Evolutionary conservation across 352 stramenopile genomes (phyloP).

Genomic region (Phytophthora pistaciae): DNA sequence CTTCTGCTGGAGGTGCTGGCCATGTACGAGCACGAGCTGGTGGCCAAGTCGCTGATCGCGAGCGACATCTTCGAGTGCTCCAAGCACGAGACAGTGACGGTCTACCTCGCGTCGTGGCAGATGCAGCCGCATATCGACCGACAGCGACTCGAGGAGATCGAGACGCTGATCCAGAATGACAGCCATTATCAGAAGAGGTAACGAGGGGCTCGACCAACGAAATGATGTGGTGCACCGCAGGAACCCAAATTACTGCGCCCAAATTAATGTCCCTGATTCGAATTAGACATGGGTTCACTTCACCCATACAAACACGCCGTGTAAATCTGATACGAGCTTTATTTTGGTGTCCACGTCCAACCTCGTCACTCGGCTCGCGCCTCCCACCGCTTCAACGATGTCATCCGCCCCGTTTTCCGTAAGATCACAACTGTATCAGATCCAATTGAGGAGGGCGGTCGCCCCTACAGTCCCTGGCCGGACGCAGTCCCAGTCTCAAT

Average conservation of each 20-base stretch:
- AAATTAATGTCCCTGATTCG: slow-evolving; percentile 19
- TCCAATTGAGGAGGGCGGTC: slow-evolving; percentile 10
- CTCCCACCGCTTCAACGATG: slow-evolving; percentile 23
- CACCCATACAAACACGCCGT: slow-evolving; percentile 17
- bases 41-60: slow-evolving; percentile 82
- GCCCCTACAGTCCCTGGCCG: slow-evolving; percentile 3
- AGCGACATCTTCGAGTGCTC: slow-evolving; percentile 74
- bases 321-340: slow-evolving; percentile 30
- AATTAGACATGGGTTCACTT: slow-evolving; percentile 31
- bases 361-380: neutral
- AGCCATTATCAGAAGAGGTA: slow-evolving; percentile 49
- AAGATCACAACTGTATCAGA: neutral
- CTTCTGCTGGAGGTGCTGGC: slow-evolving; percentile 68
- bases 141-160: slow-evolving; percentile 68
- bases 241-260: neutral
- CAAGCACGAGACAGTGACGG: slow-evolving; percentile 71
- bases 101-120: slow-evolving; percentile 88
- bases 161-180: slow-evolving; percentile 72
- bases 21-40: slow-evolving; percentile 85
- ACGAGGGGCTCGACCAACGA: neutral
- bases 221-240: neutral
- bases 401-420: slow-evolving; percentile 10
- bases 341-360: slow-evolving; percentile 13
- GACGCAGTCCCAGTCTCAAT: slow-evolving; percentile 23
- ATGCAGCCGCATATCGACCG: slow-evolving; percentile 87